Base-by-base conservation (phyloP, 1,284 basidiomycete species). In the Anthracocystis setariae region DNA sequence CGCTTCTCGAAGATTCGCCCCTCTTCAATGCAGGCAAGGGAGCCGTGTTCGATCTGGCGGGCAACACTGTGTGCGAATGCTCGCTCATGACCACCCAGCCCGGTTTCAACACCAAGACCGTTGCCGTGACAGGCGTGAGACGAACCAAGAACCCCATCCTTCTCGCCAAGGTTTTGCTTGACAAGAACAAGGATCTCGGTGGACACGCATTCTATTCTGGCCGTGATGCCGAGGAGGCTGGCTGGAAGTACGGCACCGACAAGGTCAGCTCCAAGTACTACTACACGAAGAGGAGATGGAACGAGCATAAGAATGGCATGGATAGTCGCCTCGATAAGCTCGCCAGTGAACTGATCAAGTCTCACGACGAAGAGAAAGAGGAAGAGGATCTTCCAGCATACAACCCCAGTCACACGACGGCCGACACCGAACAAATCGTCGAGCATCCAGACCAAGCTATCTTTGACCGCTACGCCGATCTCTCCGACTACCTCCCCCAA, bases 181-280 rank as follows among this genome's bases (percentile, higher is more conserved):
- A 92, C 29, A 83, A 87, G 8, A 90, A 90, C 0, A 72, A 82
- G 9, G 76, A 85, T 18, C 43, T 65, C 3, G 87, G 85, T 5
- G 89, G 89, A 0, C 92, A 93, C 76, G 85, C 88, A 0, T 88
- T 92, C 82, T 84, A 92, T 57, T 90, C 90, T 5, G 90, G 90
- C 1, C 29, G 79, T 2, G 85, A 86, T 2, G 89, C 89, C 3
- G 91, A 93, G 73, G 74, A 84, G 1, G 83, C 90, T 17, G 90
- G 87, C 0, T 75, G 69, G 60, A 47, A 54, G 32, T 27, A 45
- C 17, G 70, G 65, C 13, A 54, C 62, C 3, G 29, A 60, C 21
- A 52, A 33, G 3, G 73, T 73, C 21, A 42, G 43, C 25, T 42
- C 43, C 18, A 15, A 20, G 5, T 73, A 74, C 46, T 74, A 63